These are phyloP conservation scores for Geum urbanum DNA, from an alignment of 306 rosid species.

Conservation along the genomic window DNA sequence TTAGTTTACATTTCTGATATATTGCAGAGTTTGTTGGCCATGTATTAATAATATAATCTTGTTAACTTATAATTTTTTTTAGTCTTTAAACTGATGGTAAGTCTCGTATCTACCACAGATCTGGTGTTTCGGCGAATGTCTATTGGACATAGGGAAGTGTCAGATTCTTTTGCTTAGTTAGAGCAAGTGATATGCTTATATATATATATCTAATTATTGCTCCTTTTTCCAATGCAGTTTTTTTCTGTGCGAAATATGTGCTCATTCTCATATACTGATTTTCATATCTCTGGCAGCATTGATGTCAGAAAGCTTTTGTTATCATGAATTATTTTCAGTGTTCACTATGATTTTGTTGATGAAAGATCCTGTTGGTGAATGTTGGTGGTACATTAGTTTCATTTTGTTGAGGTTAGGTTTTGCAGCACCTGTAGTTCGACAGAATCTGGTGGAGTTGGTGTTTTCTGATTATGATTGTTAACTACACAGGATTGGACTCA, in stretches of 20 bases:
- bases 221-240: conserved; percentile 20
- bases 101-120: conserved; percentile 53
- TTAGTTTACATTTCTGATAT: conserved; percentile 21
- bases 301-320: conserved; percentile 24
- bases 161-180: conserved; percentile 35
- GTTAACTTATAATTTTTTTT: conserved; percentile 14
- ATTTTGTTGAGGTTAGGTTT: conserved; percentile 16
- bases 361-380: conserved; percentile 9
- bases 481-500: conserved; percentile 50
- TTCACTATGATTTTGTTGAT: conserved; percentile 10
- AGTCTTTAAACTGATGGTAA: conserved; percentile 39
- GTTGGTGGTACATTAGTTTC: conserved; percentile 24
- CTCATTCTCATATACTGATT: conserved; percentile 17
- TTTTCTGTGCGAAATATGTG: conserved; percentile 21
- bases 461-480: conserved; percentile 40
- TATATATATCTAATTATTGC: conserved; percentile 21
- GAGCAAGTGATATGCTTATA: conserved; percentile 24
- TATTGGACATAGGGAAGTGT: conserved; percentile 50
- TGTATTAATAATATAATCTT: conserved; percentile 27
- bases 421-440: conserved; percentile 19
- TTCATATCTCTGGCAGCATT: conserved; percentile 26
- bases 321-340: background rate
- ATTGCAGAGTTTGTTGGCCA: conserved; percentile 17
- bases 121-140: conserved; percentile 39
- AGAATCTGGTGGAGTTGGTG: conserved; percentile 36